phyloP scores from a whole-genome alignment of 768 basidiomycete species.

The Termitomyces sp. region DNA sequence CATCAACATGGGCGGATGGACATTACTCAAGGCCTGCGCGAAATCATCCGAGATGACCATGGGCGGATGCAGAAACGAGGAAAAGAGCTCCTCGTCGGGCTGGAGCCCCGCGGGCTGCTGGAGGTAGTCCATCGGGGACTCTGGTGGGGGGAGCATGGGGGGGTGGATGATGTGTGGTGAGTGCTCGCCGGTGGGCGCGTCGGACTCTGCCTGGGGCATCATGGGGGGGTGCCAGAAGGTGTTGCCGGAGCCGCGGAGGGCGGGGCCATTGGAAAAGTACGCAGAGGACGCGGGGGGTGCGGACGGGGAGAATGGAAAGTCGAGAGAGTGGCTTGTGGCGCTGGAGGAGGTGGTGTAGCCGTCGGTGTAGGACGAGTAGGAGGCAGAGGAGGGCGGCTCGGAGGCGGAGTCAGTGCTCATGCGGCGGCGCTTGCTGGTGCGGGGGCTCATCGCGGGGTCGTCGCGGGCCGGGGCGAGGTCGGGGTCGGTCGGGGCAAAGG shows the following conservation, averaged over 20 bases:
- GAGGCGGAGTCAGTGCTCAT: slow-evolving; percentile 61
- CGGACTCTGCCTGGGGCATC: slow-evolving; percentile 48
- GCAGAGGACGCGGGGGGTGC: slow-evolving; percentile 24
- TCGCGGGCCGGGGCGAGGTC: slow-evolving; percentile 13
- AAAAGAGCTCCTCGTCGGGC: slow-evolving; percentile 66
- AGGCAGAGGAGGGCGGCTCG: slow-evolving; percentile 61
- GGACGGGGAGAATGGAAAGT: slow-evolving; percentile 55
- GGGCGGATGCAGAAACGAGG: slow-evolving; percentile 43
- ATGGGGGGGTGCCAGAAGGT: slow-evolving; percentile 82
- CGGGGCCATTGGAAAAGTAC: slow-evolving; percentile 30
- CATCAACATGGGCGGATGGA: slow-evolving; percentile 25
- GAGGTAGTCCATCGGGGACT: slow-evolving; percentile 71
- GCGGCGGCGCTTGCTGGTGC: slow-evolving; percentile 63
- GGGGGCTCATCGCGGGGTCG: slow-evolving; percentile 33
- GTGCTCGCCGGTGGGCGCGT: slow-evolving; percentile 19
- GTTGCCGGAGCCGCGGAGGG: slow-evolving; percentile 53
- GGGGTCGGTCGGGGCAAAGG: slow-evolving; percentile 34
- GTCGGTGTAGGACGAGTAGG: slow-evolving; percentile 59
- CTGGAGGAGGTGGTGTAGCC: slow-evolving; percentile 45
- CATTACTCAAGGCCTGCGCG: slow-evolving; percentile 2
- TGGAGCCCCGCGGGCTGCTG: slow-evolving; percentile 51
- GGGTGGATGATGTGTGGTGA: slow-evolving; percentile 64
- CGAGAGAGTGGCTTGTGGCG: slow-evolving; percentile 60
- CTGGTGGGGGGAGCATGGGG: slow-evolving; percentile 58
- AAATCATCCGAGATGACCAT: slow-evolving; percentile 38